Evolutionary conservation across 2,329 filamentous ascomycete species (phyloP).

Genomic region (Balansia obtecta): DNA sequence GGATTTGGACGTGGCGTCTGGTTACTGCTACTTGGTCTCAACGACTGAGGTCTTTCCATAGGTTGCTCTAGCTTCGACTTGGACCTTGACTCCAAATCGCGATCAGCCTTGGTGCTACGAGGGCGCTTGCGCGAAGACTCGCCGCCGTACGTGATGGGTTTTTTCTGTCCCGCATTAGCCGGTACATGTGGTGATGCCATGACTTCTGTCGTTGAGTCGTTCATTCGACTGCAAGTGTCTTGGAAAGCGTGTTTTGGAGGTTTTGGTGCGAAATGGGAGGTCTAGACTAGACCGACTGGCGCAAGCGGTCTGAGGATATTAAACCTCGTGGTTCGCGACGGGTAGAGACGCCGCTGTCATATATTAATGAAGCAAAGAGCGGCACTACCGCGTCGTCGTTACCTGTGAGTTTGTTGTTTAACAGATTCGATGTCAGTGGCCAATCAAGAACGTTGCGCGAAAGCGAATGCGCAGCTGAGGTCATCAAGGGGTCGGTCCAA

Average conservation of each 20-base stretch:
- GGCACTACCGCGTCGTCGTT: neutral
- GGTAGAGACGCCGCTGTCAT: neutral
- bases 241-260: neutral
- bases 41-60: neutral
- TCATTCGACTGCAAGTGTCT: neutral
- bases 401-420: neutral
- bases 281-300: neutral
- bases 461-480: neutral
- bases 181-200: constrained; percentile 4
- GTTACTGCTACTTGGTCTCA: neutral
- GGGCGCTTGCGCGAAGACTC: constrained; percentile 2
- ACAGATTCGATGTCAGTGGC: neutral
- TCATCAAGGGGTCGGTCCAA: neutral
- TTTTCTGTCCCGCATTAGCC: neutral
- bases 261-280: neutral
- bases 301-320: too few relatives aligned
- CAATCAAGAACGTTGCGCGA: neutral
- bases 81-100: neutral
- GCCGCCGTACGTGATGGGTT: constrained; percentile 2
- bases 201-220: neutral
- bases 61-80: neutral
- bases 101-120: neutral
- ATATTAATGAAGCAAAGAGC: neutral
- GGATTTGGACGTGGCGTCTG: neutral
- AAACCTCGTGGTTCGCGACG: neutral